Evolutionary conservation across 495 filamentous ascomycete genomes (phyloP), one percentile per base, ranked within the genome.

Genomic region (Neurospora sp.): DNA sequence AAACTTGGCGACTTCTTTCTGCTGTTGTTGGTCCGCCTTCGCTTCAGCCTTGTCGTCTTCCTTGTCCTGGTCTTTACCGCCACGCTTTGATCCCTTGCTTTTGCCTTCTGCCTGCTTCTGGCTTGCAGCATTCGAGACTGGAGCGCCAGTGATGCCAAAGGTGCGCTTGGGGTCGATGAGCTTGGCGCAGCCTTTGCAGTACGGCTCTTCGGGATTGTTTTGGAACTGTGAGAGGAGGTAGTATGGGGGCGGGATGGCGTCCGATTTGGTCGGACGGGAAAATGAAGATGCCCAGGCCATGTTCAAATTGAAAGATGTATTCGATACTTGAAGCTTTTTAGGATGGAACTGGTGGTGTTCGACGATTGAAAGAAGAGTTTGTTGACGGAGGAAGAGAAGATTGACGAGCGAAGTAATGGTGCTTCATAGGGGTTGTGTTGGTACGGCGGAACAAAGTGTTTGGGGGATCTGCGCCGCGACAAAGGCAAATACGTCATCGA

Each of bases 201-300:
- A 85, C 16, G 80, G 80, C 2, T 74, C 77, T 10, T 75, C 75
- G 3, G 82, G 79, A 35, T 75, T 74, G 0, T 75, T 77, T 18
- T 79, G 73, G 2, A 72, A 78, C 1, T 84, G 80, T 11, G 77
- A 69, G 3, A 76, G 78, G 14, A 84, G 80, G 71, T 84, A 85
- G 46, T 78, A 78, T 1, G 84, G 84, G 44, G 82, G 76, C 35
- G 83, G 81, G 31, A 77, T 81, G 10, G 77, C 76, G 62, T 79
- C 75, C 66, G 80, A 78, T 74, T 84, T 84, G 27, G 74, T 71
- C 9, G 82, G 83, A 7, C 80, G 77, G 18, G 81, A 82, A 80
- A 80, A 84, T 10, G 80, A 83, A 70, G 81, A 82, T 79, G 82
- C 83, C 80, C 81, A 81, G 54, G 71, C 78, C 82, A 83, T 84